Base-by-base conservation (phyloP, 495 filamentous ascomycete species). In the Penicillium herquei region DNA sequence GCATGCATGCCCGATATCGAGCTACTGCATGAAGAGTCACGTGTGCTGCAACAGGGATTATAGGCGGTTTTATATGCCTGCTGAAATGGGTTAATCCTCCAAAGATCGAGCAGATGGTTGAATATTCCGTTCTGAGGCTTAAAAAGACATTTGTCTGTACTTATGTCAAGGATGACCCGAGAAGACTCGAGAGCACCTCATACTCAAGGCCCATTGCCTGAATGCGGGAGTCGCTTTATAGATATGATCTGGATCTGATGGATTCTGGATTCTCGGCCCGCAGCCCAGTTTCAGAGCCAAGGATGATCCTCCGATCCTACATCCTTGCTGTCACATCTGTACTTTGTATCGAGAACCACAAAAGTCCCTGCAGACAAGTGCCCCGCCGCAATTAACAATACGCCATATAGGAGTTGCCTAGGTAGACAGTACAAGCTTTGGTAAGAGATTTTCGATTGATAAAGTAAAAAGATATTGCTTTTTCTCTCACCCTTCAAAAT, bases 401-500 rank as follows among this genome's bases (percentile, higher is more conserved):
- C 6, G 30, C 18, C 26, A 8, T 6, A 32, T 6, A 8, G 12
- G 12, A 32, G 32, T 13, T 46, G 31, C 14, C 16, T 31, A 32
- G 31, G 21, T 26, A 14, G 34, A 13, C 34, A 37, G 34, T 9
- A 31, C 14, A 17, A 32, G 26, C 16, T 42, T 17, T 9, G 9
- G 14, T 17, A n/a, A 42, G 42, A 21, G 21, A 44, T 18, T 5
- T 1, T 18, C 16, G 30, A 12, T 42, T 33, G 39, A 30, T 47
- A 37, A 54, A 46, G 34, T 48, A 53, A 16, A 54, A 51, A 39
- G 51, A 40, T 44, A 55, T 49, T 51, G 59, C 39, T 50, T 56
- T 56, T 56, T 43, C 50, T 58, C 55, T 58, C 40, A 57, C 42
- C 58, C 53, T 53, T 51, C 57, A 51, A 54, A 57, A 53, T 59